A percentile compares a stretch with the other conserved stretches of the same genome.
Conservation (phyloP, 768 basidiomycete species). For the Chlorophyllum brunneum region DNA sequence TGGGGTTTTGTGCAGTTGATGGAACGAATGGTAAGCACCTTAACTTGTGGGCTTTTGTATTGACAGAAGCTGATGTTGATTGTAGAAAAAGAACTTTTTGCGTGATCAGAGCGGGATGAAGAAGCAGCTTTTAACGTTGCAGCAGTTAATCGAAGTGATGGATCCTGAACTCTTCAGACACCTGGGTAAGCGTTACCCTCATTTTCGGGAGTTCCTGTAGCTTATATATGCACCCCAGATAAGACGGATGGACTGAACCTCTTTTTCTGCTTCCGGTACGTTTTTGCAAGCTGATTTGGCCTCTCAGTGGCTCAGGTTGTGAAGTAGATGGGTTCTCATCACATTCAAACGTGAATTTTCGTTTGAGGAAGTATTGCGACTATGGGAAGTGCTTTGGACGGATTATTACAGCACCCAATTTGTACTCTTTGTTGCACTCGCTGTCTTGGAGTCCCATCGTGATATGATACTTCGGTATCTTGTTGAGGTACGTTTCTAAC, state of each 20-base stretch:
- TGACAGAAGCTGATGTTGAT: conserved; percentile 8
- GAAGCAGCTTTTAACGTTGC: conserved; percentile 83
- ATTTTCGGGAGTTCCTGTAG: not conserved
- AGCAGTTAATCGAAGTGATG: conserved; percentile 89
- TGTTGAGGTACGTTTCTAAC: conserved; percentile 65
- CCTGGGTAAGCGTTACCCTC: conserved; percentile 47
- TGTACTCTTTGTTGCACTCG: conserved; percentile 91
- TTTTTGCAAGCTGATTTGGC: not conserved
- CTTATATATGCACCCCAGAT: conserved; percentile 33
- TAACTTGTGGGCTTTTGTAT: not conserved
- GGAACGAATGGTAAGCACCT: conserved; percentile 80
- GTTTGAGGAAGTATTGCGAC: conserved; percentile 81
- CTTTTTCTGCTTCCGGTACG: conserved; percentile 97
- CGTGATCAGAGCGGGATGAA: conserved; percentile 99
- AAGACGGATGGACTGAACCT: conserved; percentile 90
- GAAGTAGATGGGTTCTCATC: conserved; percentile 79
- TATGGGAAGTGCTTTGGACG: conserved; percentile 96
- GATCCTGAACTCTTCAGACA: conserved; percentile 95
- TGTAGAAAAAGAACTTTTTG: conserved; percentile 89
- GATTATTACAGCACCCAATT: conserved; percentile 87
- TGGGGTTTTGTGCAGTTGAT: conserved; percentile 97
- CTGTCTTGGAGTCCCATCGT: conserved; percentile 90
- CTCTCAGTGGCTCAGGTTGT: not conserved
- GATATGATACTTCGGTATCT: conserved; percentile 95
- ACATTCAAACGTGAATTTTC: conserved; percentile 96